Conservation (phyloP, 805 yeast genomes). For the Candida ulmi region DNA sequence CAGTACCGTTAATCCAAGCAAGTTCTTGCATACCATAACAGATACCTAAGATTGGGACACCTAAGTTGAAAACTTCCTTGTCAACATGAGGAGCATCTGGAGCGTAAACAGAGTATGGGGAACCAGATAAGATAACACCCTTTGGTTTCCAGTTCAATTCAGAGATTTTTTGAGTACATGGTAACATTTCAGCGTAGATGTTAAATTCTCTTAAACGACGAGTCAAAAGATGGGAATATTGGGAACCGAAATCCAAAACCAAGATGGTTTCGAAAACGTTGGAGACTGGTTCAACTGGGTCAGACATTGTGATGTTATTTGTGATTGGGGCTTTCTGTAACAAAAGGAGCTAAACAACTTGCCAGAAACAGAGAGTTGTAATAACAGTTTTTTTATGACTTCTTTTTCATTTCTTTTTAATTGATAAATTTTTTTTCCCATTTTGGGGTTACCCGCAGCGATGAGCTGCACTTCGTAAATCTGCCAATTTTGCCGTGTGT, state of each 20-base stretch:
- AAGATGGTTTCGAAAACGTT: constrained; percentile 92
- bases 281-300: constrained; percentile 53
- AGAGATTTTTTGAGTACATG: constrained; percentile 95
- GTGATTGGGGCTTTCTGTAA: too few relatives aligned
- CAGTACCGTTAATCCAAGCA: constrained; percentile 94
- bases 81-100: constrained; percentile 97
- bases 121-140: constrained; percentile 94
- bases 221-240: constrained; percentile 93
- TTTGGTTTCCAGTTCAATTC: constrained; percentile 93
- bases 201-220: constrained; percentile 97
- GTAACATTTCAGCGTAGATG: constrained; percentile 98
- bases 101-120: constrained; percentile 96
- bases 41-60: constrained; percentile 93
- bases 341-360: too few relatives aligned
- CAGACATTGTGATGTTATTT: constrained; percentile 16
- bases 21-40: constrained; percentile 99
- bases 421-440: background rate
- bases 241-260: constrained; percentile 97
- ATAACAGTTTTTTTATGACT: background rate
- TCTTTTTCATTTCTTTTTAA: background rate
- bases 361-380: background rate
- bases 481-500: too few relatives aligned
- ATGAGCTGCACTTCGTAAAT: background rate
- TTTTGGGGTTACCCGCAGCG: constrained; percentile 1
- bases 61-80: constrained; percentile 82